Conservation (phyloP, 2,329 filamentous ascomycete species). For the Basipetospora chlamydospora region DNA sequence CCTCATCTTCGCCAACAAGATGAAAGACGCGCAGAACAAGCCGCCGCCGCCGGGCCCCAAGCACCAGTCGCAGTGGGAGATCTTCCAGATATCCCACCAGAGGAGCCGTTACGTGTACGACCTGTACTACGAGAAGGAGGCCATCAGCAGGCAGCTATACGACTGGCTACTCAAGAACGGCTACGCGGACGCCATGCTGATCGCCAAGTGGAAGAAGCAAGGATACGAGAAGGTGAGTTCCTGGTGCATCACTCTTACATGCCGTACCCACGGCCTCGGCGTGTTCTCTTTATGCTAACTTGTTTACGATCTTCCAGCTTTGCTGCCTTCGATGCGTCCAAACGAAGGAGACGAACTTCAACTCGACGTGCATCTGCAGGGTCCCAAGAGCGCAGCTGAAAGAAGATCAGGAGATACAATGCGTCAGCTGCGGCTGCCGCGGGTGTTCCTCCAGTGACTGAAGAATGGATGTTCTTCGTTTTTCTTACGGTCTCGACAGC, state of each 20-base stretch:
- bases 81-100: conserved; percentile 95
- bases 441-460: conserved; percentile 80
- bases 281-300: neutral
- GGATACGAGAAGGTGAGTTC: conserved; percentile 81
- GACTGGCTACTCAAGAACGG: conserved; percentile 95
- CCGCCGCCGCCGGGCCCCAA: conserved; percentile 66
- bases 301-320: conserved; percentile 34
- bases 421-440: conserved; percentile 86
- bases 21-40: conserved; percentile 90
- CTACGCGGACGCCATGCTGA: conserved; percentile 87
- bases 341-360: conserved; percentile 99
- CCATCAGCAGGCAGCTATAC: conserved; percentile 82
- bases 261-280: too few relatives aligned
- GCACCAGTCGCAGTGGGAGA: conserved; percentile 88
- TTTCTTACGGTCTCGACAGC: neutral
- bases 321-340: conserved; percentile 95
- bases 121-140: conserved; percentile 94
- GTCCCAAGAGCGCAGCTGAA: conserved; percentile 83
- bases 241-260: neutral
- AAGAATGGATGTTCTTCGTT: conserved; percentile 6
- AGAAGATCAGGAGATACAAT: conserved; percentile 80
- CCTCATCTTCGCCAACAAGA: conserved; percentile 75
- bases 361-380: conserved; percentile 90
- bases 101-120: conserved; percentile 90
- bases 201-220: conserved; percentile 99